Evolutionary conservation across 345 rosid species (phyloP), one percentile per base, ranked within the genome.

Genomic region (Cochlearia excelsa): DNA sequence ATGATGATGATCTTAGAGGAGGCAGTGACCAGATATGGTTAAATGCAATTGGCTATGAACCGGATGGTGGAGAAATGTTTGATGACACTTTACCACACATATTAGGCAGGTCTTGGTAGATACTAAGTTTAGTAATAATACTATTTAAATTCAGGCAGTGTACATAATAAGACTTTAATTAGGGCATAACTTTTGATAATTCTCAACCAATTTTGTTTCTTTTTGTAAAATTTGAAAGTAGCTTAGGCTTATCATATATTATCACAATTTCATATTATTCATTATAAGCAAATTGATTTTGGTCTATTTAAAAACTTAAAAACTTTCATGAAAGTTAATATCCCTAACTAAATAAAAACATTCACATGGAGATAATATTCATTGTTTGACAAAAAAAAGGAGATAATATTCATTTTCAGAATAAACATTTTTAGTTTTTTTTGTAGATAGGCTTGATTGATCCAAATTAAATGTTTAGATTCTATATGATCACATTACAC

Each of bases 221-320:
- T 64, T 39, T 3, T 69, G 51, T 68, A 69, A 69, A 54, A 54
- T 54, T 55, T 4, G 38, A 69, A 61, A 30, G 9, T 61, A 59
- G 47, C 30, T 59, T 49, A 68, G 66, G 9, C 50, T 50, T 40
- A 27, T 23, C 40, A 54, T 26, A 23, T 67, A 50, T 44, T 28
- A 39, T 47, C 8, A 10, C 0, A 27, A 30, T 62, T 31, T 16
- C 23, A 16, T 16, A 16, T 16, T 16, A 16, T 16, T 16, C 23
- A 16, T 16, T 16, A 16, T 16, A 16, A 16, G 23, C 23, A 16
- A 16, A 16, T 16, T 16, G 23, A 16, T 16, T 16, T 16, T 16
- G 23, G 23, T 16, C 23, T 16, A 16, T 16, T 16, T 16, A 16
- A 16, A 33, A 33, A 33, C 35, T 33, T 33, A 33, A 33, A 2